Conservation (phyloP, 345 rosid species). For the Syzygium aromaticum region DNA sequence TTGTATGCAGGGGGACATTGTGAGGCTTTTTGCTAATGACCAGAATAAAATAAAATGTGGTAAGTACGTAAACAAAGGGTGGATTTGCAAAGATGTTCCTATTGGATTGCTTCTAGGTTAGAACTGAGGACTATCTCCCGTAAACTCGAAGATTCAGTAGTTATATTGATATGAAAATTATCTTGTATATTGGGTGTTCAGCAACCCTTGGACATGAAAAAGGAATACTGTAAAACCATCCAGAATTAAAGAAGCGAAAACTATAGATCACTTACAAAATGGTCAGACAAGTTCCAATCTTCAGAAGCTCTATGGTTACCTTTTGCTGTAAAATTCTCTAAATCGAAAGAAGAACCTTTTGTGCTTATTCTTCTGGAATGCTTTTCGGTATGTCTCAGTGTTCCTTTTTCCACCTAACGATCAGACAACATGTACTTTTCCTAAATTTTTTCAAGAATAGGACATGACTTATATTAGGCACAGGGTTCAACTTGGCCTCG, state of each 20-base stretch:
- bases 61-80: conserved; percentile 19
- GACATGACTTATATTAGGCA: neutral
- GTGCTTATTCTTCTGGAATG: neutral
- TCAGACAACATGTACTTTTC: neutral
- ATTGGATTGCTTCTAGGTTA: neutral
- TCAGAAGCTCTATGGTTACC: neutral
- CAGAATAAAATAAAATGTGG: conserved; percentile 93
- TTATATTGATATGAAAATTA: neutral
- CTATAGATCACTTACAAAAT: neutral
- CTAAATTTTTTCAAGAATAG: neutral
- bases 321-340: neutral
- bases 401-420: neutral
- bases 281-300: neutral
- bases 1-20: conserved; percentile 65
- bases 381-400: neutral
- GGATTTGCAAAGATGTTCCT: neutral
- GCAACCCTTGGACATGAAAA: neutral
- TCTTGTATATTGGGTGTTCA: neutral
- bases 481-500: neutral
- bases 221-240: neutral
- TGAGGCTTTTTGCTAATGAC: conserved; percentile 81
- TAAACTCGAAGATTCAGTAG: neutral
- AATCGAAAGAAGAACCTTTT: neutral
- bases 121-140: neutral
- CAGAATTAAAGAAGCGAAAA: neutral